Evolutionary conservation across 2,329 filamentous ascomycete genomes (phyloP).

Genomic region (Fusarium sublunatum): DNA sequence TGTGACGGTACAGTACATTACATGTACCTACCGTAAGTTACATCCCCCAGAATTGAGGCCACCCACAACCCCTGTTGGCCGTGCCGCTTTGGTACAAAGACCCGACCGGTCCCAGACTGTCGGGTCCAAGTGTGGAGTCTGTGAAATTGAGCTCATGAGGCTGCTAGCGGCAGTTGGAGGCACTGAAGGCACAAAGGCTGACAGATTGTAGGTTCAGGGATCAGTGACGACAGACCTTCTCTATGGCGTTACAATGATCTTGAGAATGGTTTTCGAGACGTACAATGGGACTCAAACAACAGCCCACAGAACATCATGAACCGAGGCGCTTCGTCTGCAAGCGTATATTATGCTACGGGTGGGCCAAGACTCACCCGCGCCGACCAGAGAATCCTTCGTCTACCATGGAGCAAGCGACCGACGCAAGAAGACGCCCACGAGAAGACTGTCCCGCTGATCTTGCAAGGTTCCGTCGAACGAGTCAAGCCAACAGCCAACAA

Average conservation of each 20-base stretch:
- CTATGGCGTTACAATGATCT: neutral
- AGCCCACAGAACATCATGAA: neutral
- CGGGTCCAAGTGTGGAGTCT: conserved; percentile 41
- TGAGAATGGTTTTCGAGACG: neutral
- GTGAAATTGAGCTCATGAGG: conserved; percentile 41
- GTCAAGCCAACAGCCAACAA: conserved; percentile 38
- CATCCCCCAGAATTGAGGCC: conserved; percentile 43
- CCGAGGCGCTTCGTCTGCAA: conserved; percentile 3
- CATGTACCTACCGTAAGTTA: conserved; percentile 17
- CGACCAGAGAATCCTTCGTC: conserved; percentile 25
- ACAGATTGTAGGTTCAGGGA: neutral
- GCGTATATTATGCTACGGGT: conserved; percentile 18
- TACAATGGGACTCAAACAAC: neutral
- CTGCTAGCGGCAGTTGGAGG: conserved; percentile 39
- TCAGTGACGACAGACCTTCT: neutral
- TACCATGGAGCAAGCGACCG: conserved; percentile 9
- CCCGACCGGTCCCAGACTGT: conserved; percentile 43
- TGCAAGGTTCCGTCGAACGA: conserved; percentile 23
- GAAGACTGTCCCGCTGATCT: conserved; percentile 31
- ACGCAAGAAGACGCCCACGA: conserved; percentile 36
- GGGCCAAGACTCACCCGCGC: conserved; percentile 17
- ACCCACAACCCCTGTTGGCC: conserved; percentile 36
- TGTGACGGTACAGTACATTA: conserved; percentile 9
- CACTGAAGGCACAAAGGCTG: neutral
- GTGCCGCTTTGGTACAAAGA: conserved; percentile 43